Base-by-base conservation (phyloP, 495 filamentous ascomycete species). In the Darksidea phi region DNA sequence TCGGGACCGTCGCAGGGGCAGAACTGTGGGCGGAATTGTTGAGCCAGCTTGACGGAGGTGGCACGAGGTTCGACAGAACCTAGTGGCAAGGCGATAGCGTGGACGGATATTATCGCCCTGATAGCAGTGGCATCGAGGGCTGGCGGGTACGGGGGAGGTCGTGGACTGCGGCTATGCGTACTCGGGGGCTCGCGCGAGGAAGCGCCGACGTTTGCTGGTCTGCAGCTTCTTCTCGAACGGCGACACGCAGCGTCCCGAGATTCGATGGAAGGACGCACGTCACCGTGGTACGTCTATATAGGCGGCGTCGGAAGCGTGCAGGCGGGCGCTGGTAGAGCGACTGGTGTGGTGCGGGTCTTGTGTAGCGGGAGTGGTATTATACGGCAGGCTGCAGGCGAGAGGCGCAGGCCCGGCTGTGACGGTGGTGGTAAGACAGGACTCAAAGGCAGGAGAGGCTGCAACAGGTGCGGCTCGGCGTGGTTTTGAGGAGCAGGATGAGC, bases 21-120 rank as follows among this genome's bases (percentile, higher is more conserved):
- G 48, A 56, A 64, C 23, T 60, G 48, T 12, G 57, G 54, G 34
- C 48, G 62, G 54, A 52, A 54, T 65, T 50, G 61, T 63, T 57
- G 61, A 52, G 66, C 66, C 66, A 69, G 66, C 59, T 62, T 69
- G 62, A 62, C 52, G 28, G 43, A 28, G 18, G 54, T 48, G 25
- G 43, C 56, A 67, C 54, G 24, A 67, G 64, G 56, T 64, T 51
- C 57, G 54, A 43, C 36, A 48, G 61, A 68, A 64, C 66, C 61
- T 58, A 28, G 51, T 32, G 34, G 57, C 23, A 21, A 37, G 21
- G 7, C 38, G 37, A 48, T 53, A 61, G 57, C 53, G 62, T 54
- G 49, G 51, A 41, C 12, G 0, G 57, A 2, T 25, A 47, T 43
- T 57, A 57, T 48, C 24, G 52, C 25, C 23, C 10, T 48, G 38